phyloP scores from a whole-genome alignment of 2,329 filamentous ascomycete species.

The Lasiodiplodia citricola region DNA sequence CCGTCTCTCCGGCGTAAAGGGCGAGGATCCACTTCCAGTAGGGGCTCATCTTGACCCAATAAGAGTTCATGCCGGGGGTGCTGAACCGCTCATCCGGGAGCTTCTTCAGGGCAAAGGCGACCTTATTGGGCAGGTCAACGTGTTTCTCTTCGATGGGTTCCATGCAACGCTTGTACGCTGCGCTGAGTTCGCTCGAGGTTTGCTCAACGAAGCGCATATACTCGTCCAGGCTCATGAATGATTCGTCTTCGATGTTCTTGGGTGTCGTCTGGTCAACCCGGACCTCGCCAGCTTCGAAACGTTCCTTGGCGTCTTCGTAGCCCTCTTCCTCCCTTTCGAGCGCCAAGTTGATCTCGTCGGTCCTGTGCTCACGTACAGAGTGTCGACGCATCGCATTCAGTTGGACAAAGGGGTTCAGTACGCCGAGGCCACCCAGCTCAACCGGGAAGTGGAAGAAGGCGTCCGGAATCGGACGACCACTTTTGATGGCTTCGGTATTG shows the following conservation, averaged over 20 bases:
- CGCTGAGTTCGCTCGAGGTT: constrained; percentile 39
- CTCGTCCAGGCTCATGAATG: constrained; percentile 55
- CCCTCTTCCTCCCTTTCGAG: constrained; percentile 38
- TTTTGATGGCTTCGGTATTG: constrained; percentile 29
- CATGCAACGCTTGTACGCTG: constrained; percentile 48
- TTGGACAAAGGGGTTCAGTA: constrained; percentile 54
- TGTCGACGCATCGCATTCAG: constrained; percentile 46
- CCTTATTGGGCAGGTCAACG: not conserved
- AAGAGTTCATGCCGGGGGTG: constrained; percentile 26
- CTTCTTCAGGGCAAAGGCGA: constrained; percentile 33
- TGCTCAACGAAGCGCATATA: constrained; percentile 52
- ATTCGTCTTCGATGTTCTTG: constrained; percentile 38
- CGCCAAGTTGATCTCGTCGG: constrained; percentile 30
- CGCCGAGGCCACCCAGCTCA: constrained; percentile 53
- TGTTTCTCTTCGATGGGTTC: not conserved
- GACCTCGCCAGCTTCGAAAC: constrained; percentile 37
- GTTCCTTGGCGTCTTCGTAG: constrained; percentile 41
- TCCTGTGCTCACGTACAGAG: constrained; percentile 27
- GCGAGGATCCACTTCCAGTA: constrained; percentile 57
- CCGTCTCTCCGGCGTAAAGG: constrained; percentile 49
- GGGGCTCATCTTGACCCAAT: constrained; percentile 27
- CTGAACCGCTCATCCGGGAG: constrained; percentile 26
- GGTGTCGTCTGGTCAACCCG: constrained; percentile 7
- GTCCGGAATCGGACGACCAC: constrained; percentile 46
- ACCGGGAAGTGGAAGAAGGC: constrained; percentile 55